These are phyloP conservation scores for Prototheca cutis DNA, from an alignment of 163 green algal species.

Conservation along the genomic window DNA sequence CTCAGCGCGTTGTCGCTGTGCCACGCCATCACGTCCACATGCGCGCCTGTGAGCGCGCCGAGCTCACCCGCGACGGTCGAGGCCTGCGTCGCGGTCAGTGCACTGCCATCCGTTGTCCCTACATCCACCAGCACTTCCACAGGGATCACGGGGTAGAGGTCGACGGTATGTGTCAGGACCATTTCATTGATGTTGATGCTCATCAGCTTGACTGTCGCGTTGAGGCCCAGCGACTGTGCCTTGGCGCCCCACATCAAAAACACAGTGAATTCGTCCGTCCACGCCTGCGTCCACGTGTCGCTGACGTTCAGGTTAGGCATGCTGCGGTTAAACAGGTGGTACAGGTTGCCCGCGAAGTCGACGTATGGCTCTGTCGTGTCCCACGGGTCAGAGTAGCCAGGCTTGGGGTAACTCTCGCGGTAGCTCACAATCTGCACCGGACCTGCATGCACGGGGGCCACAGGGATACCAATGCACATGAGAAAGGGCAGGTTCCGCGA, in stretches of 20 bases:
- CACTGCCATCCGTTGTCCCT: background rate
- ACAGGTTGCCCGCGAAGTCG: conserved; percentile 1
- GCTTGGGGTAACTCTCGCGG: background rate
- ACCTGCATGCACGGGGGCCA: background rate
- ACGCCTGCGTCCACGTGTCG: conserved; percentile 1
- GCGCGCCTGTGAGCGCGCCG: background rate
- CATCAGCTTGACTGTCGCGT: background rate
- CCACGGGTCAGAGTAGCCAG: background rate
- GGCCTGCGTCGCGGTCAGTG: background rate
- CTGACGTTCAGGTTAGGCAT: conserved; percentile 3
- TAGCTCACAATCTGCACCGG: background rate
- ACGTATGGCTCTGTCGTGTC: background rate
- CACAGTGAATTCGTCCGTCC: background rate
- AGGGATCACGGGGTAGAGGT: background rate
- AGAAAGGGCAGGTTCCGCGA: too few relatives aligned
- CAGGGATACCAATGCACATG: too few relatives aligned
- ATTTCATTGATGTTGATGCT: conserved; percentile 1
- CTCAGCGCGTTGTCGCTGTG: background rate
- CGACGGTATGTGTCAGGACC: background rate
- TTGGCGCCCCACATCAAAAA: conserved; percentile 1
- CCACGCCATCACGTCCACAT: background rate
- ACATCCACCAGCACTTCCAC: background rate
- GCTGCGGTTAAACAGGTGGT: background rate
- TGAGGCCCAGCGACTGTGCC: background rate
- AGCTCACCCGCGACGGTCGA: background rate